A percentile compares a stretch with the other conserved stretches of the same genome.
These are phyloP conservation scores for Gryganskiella cystojenkinii DNA, from an alignment of 192 early-diverging fungal genomes.

Conservation along the genomic window DNA sequence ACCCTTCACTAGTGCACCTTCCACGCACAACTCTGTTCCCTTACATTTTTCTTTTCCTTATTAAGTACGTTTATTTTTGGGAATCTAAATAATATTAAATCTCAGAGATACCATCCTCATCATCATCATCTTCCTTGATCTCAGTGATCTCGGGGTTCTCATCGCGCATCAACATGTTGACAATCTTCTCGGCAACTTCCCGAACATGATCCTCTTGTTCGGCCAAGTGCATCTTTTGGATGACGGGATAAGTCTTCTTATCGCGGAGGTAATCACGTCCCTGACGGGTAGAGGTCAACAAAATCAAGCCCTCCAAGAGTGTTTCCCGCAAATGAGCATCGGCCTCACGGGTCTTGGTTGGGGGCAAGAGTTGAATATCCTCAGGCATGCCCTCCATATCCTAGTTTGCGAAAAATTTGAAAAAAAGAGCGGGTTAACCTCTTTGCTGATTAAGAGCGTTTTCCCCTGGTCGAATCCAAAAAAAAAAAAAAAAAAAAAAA, in stretches of 20 bases:
- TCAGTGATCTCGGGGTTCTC: slow-evolving; percentile 62
- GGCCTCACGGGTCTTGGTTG: slow-evolving; percentile 85
- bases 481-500: slow-evolving; percentile 17
- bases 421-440: slow-evolving; percentile 2
- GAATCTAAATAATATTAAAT: slow-evolving; percentile 8
- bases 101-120: slow-evolving; percentile 40
- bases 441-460: slow-evolving; percentile 1
- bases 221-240: slow-evolving; percentile 82
- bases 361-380: slow-evolving; percentile 87
- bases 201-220: slow-evolving; percentile 79
- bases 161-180: slow-evolving; percentile 88
- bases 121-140: slow-evolving; percentile 39
- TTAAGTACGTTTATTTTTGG: not conserved
- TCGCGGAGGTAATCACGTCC: slow-evolving; percentile 85
- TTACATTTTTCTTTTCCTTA: too few relatives aligned
- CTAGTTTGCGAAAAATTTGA: slow-evolving; percentile 17
- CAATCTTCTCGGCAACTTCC: slow-evolving; percentile 80
- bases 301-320: slow-evolving; percentile 83
- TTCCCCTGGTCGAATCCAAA: not conserved
- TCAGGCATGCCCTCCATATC: slow-evolving; percentile 95
- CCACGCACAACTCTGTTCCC: too few relatives aligned
- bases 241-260: slow-evolving; percentile 86
- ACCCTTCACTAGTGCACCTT: too few relatives aligned
- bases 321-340: slow-evolving; percentile 78
- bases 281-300: slow-evolving; percentile 78